A percentile compares a stretch with the other conserved stretches of the same genome.
Evolutionary conservation across 2,329 filamentous ascomycete species (phyloP).

Genomic region (Moelleriella libera): DNA sequence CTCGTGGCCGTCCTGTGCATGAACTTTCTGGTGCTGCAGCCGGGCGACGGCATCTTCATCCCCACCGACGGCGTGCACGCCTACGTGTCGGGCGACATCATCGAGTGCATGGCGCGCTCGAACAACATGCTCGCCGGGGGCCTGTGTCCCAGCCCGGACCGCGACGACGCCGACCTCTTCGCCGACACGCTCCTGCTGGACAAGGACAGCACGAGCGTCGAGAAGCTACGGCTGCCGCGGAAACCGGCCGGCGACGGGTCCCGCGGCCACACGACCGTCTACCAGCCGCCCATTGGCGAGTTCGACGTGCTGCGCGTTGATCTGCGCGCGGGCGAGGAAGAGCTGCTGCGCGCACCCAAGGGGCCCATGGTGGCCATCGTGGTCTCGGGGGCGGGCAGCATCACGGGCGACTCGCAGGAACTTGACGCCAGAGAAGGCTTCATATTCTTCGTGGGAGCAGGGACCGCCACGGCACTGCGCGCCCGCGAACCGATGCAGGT

Average conservation of each 20-base stretch:
- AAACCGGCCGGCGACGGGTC: slow-evolving; percentile 33
- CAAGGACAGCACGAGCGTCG: slow-evolving; percentile 26
- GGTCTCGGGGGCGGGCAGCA: slow-evolving; percentile 18
- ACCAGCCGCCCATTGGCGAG: slow-evolving; percentile 55
- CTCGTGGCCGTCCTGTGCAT: slow-evolving; percentile 58
- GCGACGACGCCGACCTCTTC: slow-evolving; percentile 52
- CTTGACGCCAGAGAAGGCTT: neutral
- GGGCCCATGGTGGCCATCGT: slow-evolving; percentile 10
- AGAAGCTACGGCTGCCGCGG: slow-evolving; percentile 40
- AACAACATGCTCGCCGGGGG: slow-evolving; percentile 65
- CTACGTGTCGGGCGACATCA: slow-evolving; percentile 58
- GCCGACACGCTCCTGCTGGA: slow-evolving; percentile 15
- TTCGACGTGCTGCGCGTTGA: slow-evolving; percentile 53
- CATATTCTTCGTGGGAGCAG: slow-evolving; percentile 1
- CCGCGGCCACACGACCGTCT: slow-evolving; percentile 47
- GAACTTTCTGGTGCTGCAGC: slow-evolving; percentile 55
- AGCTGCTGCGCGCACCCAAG: slow-evolving; percentile 19
- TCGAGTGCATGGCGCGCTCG: slow-evolving; percentile 65
- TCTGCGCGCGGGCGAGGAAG: slow-evolving; percentile 41
- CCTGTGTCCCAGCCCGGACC: slow-evolving; percentile 54
- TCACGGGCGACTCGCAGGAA: slow-evolving; percentile 14
- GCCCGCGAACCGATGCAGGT: neutral
- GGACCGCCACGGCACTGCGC: neutral
- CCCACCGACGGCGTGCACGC: slow-evolving; percentile 63
- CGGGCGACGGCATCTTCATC: slow-evolving; percentile 56